A percentile compares a stretch with the other conserved stretches of the same genome.
Conservation (phyloP, 2,329 filamentous ascomycete genomes). For the Beauveria australis region DNA sequence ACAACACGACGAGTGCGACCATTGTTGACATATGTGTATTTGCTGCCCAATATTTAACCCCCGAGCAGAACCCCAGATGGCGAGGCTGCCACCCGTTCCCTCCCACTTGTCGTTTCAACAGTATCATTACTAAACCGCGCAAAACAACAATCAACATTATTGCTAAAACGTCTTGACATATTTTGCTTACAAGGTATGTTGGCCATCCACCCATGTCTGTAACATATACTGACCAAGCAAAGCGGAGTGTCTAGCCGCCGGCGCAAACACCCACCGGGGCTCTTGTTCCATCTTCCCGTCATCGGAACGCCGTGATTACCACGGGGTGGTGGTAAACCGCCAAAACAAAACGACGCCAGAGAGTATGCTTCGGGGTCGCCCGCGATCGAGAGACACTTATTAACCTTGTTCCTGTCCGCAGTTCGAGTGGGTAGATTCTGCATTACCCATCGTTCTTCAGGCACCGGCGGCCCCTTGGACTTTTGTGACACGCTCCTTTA, state of each 20-base stretch:
- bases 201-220: neutral
- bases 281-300: slow-evolving; percentile 9
- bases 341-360: neutral
- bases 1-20: slow-evolving; percentile 7
- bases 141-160: neutral
- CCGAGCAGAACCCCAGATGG: slow-evolving; percentile 8
- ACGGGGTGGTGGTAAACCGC: slow-evolving; percentile 1
- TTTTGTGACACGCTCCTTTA: neutral
- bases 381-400: neutral
- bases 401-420: neutral
- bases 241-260: neutral
- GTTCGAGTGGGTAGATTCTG: neutral
- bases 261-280: slow-evolving; percentile 4
- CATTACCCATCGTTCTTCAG: neutral
- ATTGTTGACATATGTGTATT: slow-evolving; percentile 9
- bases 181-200: neutral
- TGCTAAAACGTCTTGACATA: neutral
- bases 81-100: neutral
- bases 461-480: neutral
- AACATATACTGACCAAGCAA: neutral
- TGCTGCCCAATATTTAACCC: slow-evolving; percentile 11
- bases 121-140: neutral
- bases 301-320: slow-evolving; percentile 6
- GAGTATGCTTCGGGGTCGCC: neutral
- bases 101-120: neutral